Evolutionary conservation across 805 yeast genomes (phyloP), one percentile per base, ranked within the genome.

Genomic region (Yarrowia sp.): DNA sequence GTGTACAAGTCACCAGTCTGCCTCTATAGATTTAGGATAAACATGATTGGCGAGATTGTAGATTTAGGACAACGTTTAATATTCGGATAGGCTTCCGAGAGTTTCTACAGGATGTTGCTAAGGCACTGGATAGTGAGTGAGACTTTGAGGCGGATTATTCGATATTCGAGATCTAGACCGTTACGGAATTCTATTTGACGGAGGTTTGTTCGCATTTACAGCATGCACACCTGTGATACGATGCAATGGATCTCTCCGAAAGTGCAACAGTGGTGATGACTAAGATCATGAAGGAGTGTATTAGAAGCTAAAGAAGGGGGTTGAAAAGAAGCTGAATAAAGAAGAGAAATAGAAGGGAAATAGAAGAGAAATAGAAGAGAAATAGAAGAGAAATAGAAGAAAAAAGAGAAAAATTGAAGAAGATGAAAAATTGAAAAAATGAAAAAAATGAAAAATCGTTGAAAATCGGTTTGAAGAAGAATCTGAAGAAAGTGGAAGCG

Each of bases 61-160:
- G 16, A 26, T 26, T 26, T 26, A 26, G 32, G 32, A 50, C 41
- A n/a, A 35, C 40, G 56, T 50, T 35, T 50, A 35, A 36, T 50
- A 35, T 35, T 11, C 56, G 42, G 56, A 50, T 50, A 50, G 42
- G 41, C n/a, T 35, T 50, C 56, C 56, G 56, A 36, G 40, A n/a
- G 26, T 2, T 12, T 16, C 32, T 45, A 16, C 16, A 26, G 32
- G 32, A 26, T 26, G 32, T 5, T 26, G 32, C 32, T 26, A 5
- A 26, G 32, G 32, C 32, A 26, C 32, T 26, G 40, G 40, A 38
- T 38, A 38, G 9, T 26, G 32, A 26, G 32, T 26, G 32, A 26
- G 32, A 26, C 32, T 2, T 26, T 26, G 32, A 26, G 32, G 32
- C 32, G 32, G 32, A 26, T 26, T 5, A 26, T 26, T 5, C 32